Percentiles rank a stretch among this genome's conserved stretches.
Conservation (phyloP, 129 eudicot genomes). For the Erigeron canadensis region DNA sequence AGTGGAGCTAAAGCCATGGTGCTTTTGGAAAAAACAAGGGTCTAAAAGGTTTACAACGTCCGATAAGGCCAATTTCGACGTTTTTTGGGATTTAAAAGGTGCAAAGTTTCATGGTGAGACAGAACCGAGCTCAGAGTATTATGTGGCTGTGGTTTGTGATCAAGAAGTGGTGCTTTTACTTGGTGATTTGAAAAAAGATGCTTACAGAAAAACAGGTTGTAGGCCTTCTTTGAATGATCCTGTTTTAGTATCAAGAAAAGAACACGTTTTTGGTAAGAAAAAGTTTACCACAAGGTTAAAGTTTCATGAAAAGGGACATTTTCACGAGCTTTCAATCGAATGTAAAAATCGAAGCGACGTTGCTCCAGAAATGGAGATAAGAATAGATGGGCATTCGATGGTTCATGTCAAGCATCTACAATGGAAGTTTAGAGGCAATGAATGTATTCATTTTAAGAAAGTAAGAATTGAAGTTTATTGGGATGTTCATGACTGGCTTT, state of each 20-base stretch:
- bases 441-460: conserved; percentile 47
- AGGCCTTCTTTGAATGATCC: conserved; percentile 85
- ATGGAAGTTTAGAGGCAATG: conserved; percentile 94
- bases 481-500: conserved; percentile 96
- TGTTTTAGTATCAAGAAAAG: conserved; percentile 66
- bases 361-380: conserved; percentile 89
- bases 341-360: conserved; percentile 48
- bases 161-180: conserved; percentile 77
- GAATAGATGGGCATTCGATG: conserved; percentile 71
- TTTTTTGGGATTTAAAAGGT: conserved; percentile 82
- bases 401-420: conserved; percentile 81
- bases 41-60: conserved; percentile 59
- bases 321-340: conserved; percentile 80
- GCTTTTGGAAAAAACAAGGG: conserved; percentile 94
- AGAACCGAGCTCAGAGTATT: conserved; percentile 84
- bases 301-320: conserved; percentile 73
- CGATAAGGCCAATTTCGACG: conserved; percentile 43
- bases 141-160: conserved; percentile 78
- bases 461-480: conserved; percentile 74
- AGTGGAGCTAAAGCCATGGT: conserved; percentile 95
- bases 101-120: conserved; percentile 84
- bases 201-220: conserved; percentile 80
- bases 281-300: conserved; percentile 64
- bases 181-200: conserved; percentile 81
- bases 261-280: conserved; percentile 86